Evolutionary conservation across 2,329 filamentous ascomycete species (phyloP).

Genomic region (Thelonectria olida): DNA sequence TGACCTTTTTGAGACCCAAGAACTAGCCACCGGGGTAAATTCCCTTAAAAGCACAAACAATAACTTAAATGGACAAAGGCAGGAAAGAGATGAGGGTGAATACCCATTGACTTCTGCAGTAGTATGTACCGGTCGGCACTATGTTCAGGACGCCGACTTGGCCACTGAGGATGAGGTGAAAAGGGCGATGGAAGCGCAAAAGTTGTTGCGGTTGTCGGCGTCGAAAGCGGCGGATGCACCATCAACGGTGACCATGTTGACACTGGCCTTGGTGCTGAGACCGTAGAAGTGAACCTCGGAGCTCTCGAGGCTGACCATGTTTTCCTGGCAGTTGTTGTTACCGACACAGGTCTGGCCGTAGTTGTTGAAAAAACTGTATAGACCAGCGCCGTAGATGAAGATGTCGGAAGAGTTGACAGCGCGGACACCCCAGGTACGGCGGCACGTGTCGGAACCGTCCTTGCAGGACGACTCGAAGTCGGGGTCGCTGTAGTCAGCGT

Average conservation of each 20-base stretch:
- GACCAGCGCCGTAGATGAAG: conserved; percentile 75
- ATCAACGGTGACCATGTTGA: conserved; percentile 76
- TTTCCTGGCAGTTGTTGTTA: conserved; percentile 76
- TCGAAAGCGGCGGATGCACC: conserved; percentile 63
- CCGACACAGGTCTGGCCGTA: conserved; percentile 76
- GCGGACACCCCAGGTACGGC: conserved; percentile 81
- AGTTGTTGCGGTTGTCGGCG: conserved; percentile 71
- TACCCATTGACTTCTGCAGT: conserved; percentile 2
- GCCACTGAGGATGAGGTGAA: conserved; percentile 36
- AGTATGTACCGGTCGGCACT: conserved; percentile 29
- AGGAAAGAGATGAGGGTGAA: background rate
- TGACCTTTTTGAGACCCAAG: conserved; percentile 2
- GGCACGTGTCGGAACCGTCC: conserved; percentile 61
- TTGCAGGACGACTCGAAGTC: conserved; percentile 68
- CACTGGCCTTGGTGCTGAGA: conserved; percentile 77
- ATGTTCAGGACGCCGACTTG: conserved; percentile 28
- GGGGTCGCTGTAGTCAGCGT: conserved; percentile 70
- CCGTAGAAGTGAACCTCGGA: conserved; percentile 73
- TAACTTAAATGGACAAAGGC: conserved; percentile 17
- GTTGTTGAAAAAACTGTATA: conserved; percentile 88
- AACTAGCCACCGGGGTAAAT: background rate
- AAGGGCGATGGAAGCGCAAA: conserved; percentile 67
- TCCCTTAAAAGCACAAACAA: conserved; percentile 25
- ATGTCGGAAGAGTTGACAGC: conserved; percentile 73
- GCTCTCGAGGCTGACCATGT: conserved; percentile 79